Conservation (phyloP, 1,139 yeast species). For the Debaryomyces psychrophilus region DNA sequence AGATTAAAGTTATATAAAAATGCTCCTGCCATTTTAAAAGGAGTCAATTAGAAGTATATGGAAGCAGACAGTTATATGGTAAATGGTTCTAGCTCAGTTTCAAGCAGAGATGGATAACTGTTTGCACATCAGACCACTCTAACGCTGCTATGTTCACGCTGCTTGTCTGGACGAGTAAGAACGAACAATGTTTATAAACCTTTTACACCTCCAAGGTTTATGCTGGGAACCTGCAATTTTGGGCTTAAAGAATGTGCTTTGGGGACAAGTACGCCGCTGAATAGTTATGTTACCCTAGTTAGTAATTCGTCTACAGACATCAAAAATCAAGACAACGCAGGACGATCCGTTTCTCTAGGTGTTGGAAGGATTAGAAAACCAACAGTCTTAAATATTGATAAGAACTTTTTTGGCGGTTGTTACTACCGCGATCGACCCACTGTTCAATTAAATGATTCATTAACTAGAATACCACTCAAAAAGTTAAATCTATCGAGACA, state of each 20-base stretch:
- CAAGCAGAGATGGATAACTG: neutral
- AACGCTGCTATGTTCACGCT: neutral
- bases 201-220: conserved; percentile 2
- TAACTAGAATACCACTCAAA: neutral
- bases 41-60: neutral
- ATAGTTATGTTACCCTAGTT: neutral
- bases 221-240: neutral
- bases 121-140: neutral
- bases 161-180: neutral
- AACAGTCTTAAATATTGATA: neutral
- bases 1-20: neutral
- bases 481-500: neutral
- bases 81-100: neutral
- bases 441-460: neutral
- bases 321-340: neutral
- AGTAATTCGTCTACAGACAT: neutral
- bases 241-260: neutral
- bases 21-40: neutral
- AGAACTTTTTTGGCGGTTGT: neutral
- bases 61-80: neutral
- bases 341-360: neutral
- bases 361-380: neutral
- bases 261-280: neutral
- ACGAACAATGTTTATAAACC: conserved; percentile 2
- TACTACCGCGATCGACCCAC: neutral